A percentile compares a stretch with the other conserved stretches of the same genome.
These are phyloP conservation scores for Aspergillus sp. DNA, from an alignment of 2,329 filamentous ascomycete genomes.

Conservation along the genomic window DNA sequence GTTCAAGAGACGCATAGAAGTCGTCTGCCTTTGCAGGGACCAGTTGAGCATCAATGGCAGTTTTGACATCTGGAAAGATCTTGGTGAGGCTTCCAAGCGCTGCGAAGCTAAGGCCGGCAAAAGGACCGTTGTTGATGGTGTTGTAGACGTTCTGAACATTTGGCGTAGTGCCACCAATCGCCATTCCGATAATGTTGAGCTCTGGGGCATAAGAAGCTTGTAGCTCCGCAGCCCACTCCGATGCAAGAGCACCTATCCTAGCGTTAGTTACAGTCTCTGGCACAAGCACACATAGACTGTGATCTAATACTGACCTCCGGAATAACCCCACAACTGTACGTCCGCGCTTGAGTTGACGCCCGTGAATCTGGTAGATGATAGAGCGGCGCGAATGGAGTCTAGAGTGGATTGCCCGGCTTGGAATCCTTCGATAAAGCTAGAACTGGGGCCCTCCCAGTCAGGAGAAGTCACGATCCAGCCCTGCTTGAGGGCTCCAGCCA, in stretches of 20 bases:
- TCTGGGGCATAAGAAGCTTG: constrained; percentile 53
- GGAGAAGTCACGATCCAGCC: not conserved
- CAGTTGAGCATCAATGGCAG: too few species aligned
- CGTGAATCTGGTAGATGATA: constrained; percentile 18
- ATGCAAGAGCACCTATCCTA: too few species aligned
- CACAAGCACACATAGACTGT: too few species aligned
- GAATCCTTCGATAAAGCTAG: constrained; percentile 39
- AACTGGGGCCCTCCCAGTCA: constrained; percentile 44
- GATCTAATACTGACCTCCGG: constrained; percentile 39
- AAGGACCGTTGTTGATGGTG: too few species aligned
- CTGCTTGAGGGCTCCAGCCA: too few species aligned
- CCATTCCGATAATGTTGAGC: constrained; percentile 46
- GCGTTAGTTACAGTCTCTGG: too few species aligned
- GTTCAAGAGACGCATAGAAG: too few species aligned
- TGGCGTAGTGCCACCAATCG: constrained; percentile 44
- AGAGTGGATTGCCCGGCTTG: constrained; percentile 42
- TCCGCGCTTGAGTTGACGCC: constrained; percentile 27
- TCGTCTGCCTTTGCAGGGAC: too few species aligned
- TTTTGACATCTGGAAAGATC: too few species aligned
- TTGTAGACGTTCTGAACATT: constrained; percentile 32
- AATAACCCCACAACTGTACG: constrained; percentile 53
- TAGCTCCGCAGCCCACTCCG: constrained; percentile 34
- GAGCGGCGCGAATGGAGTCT: constrained; percentile 42
- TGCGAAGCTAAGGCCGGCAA: too few species aligned
- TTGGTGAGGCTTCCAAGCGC: not conserved